Conservation (phyloP, 108 stramenopile species). For the Parietichytrium sp. region DNA sequence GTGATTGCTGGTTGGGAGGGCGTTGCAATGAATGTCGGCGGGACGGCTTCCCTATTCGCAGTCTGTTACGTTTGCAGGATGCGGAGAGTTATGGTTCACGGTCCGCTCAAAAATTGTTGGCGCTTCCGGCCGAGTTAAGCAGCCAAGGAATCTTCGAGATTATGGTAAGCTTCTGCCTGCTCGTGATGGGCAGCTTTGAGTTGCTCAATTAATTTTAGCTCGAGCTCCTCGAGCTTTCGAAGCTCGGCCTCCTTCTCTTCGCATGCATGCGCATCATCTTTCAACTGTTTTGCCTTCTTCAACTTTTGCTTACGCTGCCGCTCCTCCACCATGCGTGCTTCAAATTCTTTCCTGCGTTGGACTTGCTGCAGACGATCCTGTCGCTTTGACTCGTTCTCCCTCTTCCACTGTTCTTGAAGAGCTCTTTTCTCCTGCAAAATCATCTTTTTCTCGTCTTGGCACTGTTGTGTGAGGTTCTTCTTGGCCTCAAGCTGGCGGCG, state of each 20-base stretch:
- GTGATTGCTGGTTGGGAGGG: too few relatives aligned
- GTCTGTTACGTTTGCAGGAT: too few relatives aligned
- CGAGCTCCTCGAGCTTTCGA: background rate
- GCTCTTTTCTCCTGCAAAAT: background rate
- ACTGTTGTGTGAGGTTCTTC: slow-evolving; percentile 4
- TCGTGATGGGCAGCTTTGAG: background rate
- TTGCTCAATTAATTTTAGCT: background rate
- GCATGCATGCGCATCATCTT: background rate
- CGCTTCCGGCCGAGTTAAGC: too few relatives aligned
- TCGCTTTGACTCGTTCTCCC: slow-evolving; percentile 1
- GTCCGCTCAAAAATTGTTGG: too few relatives aligned
- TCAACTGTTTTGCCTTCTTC: slow-evolving; percentile 6
- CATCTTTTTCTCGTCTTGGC: background rate
- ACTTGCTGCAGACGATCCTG: slow-evolving; percentile 6
- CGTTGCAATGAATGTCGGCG: too few relatives aligned
- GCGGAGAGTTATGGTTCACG: too few relatives aligned
- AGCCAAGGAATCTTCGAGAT: slow-evolving; percentile 1
- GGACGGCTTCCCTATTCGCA: too few relatives aligned
- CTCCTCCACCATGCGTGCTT: background rate
- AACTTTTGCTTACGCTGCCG: background rate
- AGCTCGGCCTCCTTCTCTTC: slow-evolving; percentile 15
- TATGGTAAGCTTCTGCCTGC: slow-evolving; percentile 18
- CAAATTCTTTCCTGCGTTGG: background rate
- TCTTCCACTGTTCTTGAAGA: background rate
- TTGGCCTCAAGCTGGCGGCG: background rate